A percentile compares a stretch with the other conserved stretches of the same genome.
phyloP scores from a whole-genome alignment of 805 yeast species.

The Metschnikowia amazonensis region DNA sequence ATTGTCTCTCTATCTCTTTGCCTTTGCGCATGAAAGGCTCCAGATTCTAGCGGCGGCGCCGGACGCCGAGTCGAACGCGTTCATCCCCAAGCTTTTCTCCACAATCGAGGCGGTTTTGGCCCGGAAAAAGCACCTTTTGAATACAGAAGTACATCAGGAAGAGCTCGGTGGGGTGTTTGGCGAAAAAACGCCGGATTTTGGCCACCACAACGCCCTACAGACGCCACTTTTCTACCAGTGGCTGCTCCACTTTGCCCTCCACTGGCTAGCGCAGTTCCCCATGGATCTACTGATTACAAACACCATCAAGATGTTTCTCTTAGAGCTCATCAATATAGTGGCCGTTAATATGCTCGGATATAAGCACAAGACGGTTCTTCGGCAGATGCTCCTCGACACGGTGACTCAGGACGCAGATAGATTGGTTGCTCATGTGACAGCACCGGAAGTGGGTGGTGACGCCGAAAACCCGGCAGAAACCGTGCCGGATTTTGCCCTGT shows the following conservation, averaged over 20 bases:
- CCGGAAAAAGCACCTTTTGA: conserved; percentile 27
- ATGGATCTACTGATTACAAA: conserved; percentile 16
- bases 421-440: conserved; percentile 4
- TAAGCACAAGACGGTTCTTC: conserved; percentile 22
- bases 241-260: conserved; percentile 26
- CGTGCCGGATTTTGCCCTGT: not conserved
- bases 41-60: not conserved
- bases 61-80: conserved; percentile 8
- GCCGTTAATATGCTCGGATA: conserved; percentile 28
- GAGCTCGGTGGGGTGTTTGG: conserved; percentile 12
- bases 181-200: conserved; percentile 1
- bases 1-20: conserved; percentile 30
- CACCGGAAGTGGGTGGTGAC: not conserved
- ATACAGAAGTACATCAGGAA: conserved; percentile 16
- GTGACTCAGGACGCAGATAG: conserved; percentile 16
- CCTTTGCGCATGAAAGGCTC: conserved; percentile 28
- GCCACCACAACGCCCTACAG: conserved; percentile 3
- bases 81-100: conserved; percentile 23
- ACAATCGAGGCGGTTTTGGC: conserved; percentile 34
- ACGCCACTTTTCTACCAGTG: conserved; percentile 26
- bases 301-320: conserved; percentile 30
- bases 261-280: conserved; percentile 22
- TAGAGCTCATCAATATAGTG: conserved; percentile 30
- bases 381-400: conserved; percentile 16
- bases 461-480: not conserved